Conservation (phyloP, 352 stramenopile species). For the Phytophthora macrochlamydospora region DNA sequence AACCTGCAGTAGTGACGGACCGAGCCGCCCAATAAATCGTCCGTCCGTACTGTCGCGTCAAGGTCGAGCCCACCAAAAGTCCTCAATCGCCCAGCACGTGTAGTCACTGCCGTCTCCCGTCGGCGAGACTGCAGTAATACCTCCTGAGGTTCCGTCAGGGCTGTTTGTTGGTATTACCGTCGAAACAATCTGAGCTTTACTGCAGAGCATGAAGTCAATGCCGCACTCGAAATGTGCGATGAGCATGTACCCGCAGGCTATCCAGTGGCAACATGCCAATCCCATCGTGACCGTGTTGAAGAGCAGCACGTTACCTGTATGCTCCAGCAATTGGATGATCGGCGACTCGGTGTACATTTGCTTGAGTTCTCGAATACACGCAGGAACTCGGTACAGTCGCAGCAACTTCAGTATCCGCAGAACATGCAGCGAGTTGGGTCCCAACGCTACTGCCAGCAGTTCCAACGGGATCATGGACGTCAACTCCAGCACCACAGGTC, state of each 20-base stretch:
- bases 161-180: slow-evolving; percentile 15
- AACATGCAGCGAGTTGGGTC: slow-evolving; percentile 61
- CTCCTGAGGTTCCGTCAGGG: slow-evolving; percentile 11
- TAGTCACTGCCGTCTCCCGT: slow-evolving; percentile 25
- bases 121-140: slow-evolving; percentile 22
- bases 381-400: slow-evolving; percentile 53
- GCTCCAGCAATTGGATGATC: slow-evolving; percentile 59
- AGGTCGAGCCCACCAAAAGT: slow-evolving; percentile 56
- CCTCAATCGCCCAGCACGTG: slow-evolving; percentile 76
- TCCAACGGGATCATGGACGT: slow-evolving; percentile 60
- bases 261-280: slow-evolving; percentile 55
- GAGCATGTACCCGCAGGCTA: slow-evolving; percentile 71
- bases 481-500: slow-evolving; percentile 49
- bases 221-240: slow-evolving; percentile 74
- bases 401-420: slow-evolving; percentile 60
- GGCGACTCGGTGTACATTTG: slow-evolving; percentile 42
- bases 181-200: slow-evolving; percentile 25
- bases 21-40: slow-evolving; percentile 66
- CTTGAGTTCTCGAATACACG: slow-evolving; percentile 56
- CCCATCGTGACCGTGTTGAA: slow-evolving; percentile 52
- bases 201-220: slow-evolving; percentile 56
- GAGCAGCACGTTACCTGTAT: slow-evolving; percentile 60
- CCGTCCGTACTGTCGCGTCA: slow-evolving; percentile 55
- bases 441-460: slow-evolving; percentile 41
- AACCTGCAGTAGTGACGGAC: slow-evolving; percentile 62